Evolutionary conservation across 805 yeast species (phyloP), one percentile per base, ranked within the genome.

Genomic region (Nakazawaea ishiwadae): DNA sequence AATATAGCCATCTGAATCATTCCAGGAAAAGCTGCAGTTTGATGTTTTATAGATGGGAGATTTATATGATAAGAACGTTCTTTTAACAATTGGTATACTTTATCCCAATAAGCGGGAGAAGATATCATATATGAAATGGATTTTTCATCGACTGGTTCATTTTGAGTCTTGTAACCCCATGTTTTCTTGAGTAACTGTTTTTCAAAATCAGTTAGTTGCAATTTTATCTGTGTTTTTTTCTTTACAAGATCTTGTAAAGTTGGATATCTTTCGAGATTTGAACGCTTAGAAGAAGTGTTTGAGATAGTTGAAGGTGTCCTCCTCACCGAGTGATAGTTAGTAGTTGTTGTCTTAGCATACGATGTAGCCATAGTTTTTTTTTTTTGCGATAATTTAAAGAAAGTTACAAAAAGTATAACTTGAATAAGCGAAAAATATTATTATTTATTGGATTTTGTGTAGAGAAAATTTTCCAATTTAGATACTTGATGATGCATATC

Each of bases 11-110:
- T 70, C 18, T 83, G 73, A 47, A 87, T 58, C 14, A 86, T 84
- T 4, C 90, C 89, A 0, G 90, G 87, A 63, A 86, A 81, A 5
- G 89, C 75, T 7, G 77, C 73, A 1, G 91, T 87, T 61, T 86
- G 95, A 54, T 83, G 88, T 46, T 75, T 73, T 47, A 85, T 76
- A 3, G 85, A 75, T 12, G n/a, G 10, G 4, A 27, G 6, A 10
- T 28, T 28, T 4, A 27, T 10, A 3, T 30, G 6, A 10, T 16
- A n/a, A 5, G 15, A 9, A 8, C 15, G 9, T 0, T 26, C 18
- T 2, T 15, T 10, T 17, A 42, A 17, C 7, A 16, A 9, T 21
- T 36, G 29, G 14, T 28, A 5, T 4, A 42, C 45, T 20, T 14
- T 10, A 10, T 29, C 38, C 45, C 45, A 42, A 23, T 37, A 42